Evolutionary conservation across 1,284 basidiomycete genomes (phyloP).

Genomic region (Trametes hirsuta): DNA sequence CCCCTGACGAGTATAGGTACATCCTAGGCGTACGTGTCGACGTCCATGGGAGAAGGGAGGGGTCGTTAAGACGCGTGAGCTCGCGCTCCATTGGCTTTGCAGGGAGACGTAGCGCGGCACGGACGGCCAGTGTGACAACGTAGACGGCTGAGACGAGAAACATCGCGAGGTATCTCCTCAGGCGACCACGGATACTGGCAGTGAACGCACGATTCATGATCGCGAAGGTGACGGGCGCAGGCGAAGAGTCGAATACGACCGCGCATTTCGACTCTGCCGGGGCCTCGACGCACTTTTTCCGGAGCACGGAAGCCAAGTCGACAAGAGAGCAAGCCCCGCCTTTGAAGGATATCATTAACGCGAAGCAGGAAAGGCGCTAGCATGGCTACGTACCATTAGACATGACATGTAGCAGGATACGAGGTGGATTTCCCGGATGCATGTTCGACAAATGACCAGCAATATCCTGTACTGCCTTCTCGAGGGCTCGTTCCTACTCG

Average conservation of each 20-base stretch:
- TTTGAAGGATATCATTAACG: not conserved
- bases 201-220: slow-evolving; percentile 42
- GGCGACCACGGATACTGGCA: slow-evolving; percentile 39
- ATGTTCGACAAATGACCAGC: not conserved
- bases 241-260: slow-evolving; percentile 14
- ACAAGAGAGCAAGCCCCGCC: slow-evolving; percentile 11
- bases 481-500: not conserved
- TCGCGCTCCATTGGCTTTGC: slow-evolving; percentile 28
- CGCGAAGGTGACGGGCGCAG: not conserved
- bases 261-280: slow-evolving; percentile 10
- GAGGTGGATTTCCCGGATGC: not conserved
- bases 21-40: slow-evolving; percentile 46
- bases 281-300: not conserved
- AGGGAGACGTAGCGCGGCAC: slow-evolving; percentile 13
- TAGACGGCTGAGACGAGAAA: slow-evolving; percentile 31
- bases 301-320: slow-evolving; percentile 4
- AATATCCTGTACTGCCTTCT: slow-evolving; percentile 1
- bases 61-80: slow-evolving; percentile 37
- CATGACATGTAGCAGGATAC: slow-evolving; percentile 12
- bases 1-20: slow-evolving; percentile 56
- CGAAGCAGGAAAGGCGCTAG: no score
- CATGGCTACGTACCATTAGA: slow-evolving; percentile 11
- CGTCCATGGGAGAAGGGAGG: slow-evolving; percentile 49
- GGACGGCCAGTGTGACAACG: slow-evolving; percentile 21
- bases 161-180: slow-evolving; percentile 28